These are phyloP conservation scores for Boletus subcaerulescens DNA, from an alignment of 768 basidiomycete species.

Conservation along the genomic window DNA sequence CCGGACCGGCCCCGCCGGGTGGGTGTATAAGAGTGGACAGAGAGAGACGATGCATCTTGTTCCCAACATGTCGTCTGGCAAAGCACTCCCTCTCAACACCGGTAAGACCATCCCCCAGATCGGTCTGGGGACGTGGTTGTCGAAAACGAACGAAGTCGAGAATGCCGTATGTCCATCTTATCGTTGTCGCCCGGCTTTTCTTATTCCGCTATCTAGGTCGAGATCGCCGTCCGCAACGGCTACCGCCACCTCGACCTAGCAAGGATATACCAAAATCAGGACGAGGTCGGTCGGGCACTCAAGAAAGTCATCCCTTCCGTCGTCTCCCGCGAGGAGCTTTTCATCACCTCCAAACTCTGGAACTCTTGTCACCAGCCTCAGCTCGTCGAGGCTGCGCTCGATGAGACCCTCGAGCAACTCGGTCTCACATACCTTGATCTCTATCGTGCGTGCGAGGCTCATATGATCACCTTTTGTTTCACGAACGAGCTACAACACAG, in stretches of 20 bases:
- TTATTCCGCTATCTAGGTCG: slow-evolving; percentile 48
- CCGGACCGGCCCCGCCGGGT: no score
- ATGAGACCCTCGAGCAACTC: slow-evolving; percentile 71
- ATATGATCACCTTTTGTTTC: not conserved
- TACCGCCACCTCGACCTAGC: slow-evolving; percentile 88
- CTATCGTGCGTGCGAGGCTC: slow-evolving; percentile 50
- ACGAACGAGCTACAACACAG: slow-evolving; percentile 32
- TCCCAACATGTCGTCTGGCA: slow-evolving; percentile 40
- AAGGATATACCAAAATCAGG: slow-evolving; percentile 75
- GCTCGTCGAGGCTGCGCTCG: slow-evolving; percentile 68
- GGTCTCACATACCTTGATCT: slow-evolving; percentile 77
- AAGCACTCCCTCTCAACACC: slow-evolving; percentile 39
- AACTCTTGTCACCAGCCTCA: slow-evolving; percentile 67
- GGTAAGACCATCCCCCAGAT: slow-evolving; percentile 66
- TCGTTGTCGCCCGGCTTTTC: not conserved
- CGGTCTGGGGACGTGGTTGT: slow-evolving; percentile 82
- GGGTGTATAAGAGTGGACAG: not conserved
- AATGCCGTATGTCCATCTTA: slow-evolving; percentile 48
- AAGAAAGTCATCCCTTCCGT: slow-evolving; percentile 76
- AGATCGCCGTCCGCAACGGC: slow-evolving; percentile 68
- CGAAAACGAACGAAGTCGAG: slow-evolving; percentile 73
- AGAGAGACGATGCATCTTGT: not conserved
- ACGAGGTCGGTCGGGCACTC: slow-evolving; percentile 70
- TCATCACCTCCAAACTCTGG: slow-evolving; percentile 84
- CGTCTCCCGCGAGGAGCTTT: slow-evolving; percentile 77